Evolutionary conservation across 192 early-diverging fungal species (phyloP).

Genomic region (Coemansia sp.): DNA sequence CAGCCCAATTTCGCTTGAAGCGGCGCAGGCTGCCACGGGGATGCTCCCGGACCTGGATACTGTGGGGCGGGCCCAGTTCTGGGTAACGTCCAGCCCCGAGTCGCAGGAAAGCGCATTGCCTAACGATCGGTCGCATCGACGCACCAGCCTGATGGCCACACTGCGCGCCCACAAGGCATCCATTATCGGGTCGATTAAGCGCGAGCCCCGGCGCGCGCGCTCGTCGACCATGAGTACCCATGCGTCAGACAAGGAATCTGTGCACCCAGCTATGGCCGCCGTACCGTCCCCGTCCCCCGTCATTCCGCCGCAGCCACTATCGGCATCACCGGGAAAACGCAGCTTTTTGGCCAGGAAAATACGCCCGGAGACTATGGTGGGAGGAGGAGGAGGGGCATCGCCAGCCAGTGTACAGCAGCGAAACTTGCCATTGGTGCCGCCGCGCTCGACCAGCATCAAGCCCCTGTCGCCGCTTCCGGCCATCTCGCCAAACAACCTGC

Average conservation of each 20-base stretch:
- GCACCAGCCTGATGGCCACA: slow-evolving; percentile 17
- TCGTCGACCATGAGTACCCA: neutral
- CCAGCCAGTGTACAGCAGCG: neutral
- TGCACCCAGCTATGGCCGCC: neutral
- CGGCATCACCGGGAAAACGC: slow-evolving; percentile 6
- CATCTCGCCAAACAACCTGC: slow-evolving; percentile 45
- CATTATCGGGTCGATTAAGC: slow-evolving; percentile 37
- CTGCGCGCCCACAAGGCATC: slow-evolving; percentile 32
- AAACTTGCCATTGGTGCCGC: slow-evolving; percentile 6
- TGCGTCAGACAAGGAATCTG: neutral
- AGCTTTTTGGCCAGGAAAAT: slow-evolving; percentile 9
- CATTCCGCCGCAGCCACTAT: neutral
- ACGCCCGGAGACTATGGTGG: too few species aligned
- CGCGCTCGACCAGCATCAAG: slow-evolving; percentile 11
- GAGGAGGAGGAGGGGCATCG: too few species aligned
- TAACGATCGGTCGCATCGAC: slow-evolving; percentile 8
- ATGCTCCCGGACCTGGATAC: neutral
- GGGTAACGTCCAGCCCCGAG: slow-evolving; percentile 39
- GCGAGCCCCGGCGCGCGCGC: slow-evolving; percentile 3
- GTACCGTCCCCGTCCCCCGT: neutral
- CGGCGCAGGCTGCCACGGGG: neutral
- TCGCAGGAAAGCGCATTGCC: slow-evolving; percentile 20
- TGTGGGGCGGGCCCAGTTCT: slow-evolving; percentile 33
- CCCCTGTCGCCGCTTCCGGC: slow-evolving; percentile 34
- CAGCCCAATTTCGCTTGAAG: neutral